A percentile compares a stretch with the other conserved stretches of the same genome.
These are phyloP conservation scores for Nakazawaea ambrosiae DNA, from an alignment of 805 yeast genomes.

Conservation along the genomic window DNA sequence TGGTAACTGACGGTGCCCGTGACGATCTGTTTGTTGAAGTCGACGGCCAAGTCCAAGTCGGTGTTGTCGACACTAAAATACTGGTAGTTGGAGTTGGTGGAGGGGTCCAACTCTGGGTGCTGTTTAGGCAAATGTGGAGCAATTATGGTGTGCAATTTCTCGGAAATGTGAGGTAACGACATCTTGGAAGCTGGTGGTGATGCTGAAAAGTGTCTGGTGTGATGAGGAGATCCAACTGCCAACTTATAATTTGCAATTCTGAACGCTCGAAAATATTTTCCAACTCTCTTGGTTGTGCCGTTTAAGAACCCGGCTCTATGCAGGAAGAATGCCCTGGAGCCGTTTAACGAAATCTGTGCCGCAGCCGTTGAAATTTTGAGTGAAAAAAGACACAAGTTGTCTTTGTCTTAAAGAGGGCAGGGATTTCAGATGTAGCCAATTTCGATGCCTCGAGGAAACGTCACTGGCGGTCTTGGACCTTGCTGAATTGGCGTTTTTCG, in stretches of 20 bases:
- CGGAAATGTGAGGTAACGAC: slow-evolving; percentile 9
- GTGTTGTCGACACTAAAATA: slow-evolving; percentile 47
- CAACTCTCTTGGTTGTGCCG: too few species aligned
- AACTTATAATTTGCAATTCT: background rate
- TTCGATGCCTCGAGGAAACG: too few species aligned
- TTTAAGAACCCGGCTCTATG: too few species aligned
- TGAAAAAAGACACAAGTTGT: too few species aligned
- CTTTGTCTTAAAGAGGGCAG: too few species aligned
- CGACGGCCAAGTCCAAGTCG: slow-evolving; percentile 41
- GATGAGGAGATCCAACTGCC: background rate
- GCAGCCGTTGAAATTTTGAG: too few species aligned
- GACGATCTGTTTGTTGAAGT: slow-evolving; percentile 46
- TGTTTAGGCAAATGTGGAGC: slow-evolving; percentile 25
- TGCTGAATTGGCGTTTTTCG: too few species aligned
- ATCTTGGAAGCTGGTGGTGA: slow-evolving; percentile 6
- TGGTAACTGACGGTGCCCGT: slow-evolving; percentile 48
- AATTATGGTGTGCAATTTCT: slow-evolving; percentile 15
- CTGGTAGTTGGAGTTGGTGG: slow-evolving; percentile 70
- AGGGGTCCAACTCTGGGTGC: slow-evolving; percentile 61
- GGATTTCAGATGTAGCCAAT: too few species aligned
- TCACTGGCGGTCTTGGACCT: too few species aligned
- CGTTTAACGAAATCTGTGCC: too few species aligned
- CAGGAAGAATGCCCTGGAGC: too few species aligned
- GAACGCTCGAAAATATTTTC: too few species aligned
- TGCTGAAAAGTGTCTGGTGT: background rate